Conservation (phyloP, 257 asterid species). For the Rhazya stricta region DNA sequence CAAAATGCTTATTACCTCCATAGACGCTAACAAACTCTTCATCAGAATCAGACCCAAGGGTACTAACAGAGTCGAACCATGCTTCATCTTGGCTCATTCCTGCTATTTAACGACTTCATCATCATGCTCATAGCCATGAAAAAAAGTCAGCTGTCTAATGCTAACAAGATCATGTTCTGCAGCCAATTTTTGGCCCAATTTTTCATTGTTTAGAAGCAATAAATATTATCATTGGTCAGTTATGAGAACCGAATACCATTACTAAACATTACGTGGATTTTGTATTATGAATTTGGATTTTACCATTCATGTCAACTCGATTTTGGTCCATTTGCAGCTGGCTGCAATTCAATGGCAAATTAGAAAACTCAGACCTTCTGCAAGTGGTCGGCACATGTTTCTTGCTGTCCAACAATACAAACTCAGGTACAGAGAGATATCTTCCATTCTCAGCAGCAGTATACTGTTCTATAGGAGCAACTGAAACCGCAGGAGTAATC, state of each 20-base stretch:
- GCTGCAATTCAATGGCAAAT: conserved; percentile 20
- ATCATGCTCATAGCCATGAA: not conserved
- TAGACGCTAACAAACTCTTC: conserved; percentile 62
- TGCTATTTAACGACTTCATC: conserved; percentile 15
- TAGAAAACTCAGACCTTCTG: conserved; percentile 30
- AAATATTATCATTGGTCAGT: not conserved
- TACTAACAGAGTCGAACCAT: conserved; percentile 74
- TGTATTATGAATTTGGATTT: conserved; percentile 1
- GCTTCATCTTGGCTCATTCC: conserved; percentile 60
- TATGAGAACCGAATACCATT: not conserved
- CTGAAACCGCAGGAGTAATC: conserved; percentile 45
- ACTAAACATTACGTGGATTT: not conserved
- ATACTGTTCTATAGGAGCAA: conserved; percentile 43
- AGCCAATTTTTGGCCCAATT: not conserved
- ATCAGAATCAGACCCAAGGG: conserved; percentile 73
- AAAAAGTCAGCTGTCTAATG: not conserved
- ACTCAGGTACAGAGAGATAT: conserved; percentile 29
- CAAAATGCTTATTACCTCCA: conserved; percentile 46
- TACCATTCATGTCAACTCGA: conserved; percentile 35
- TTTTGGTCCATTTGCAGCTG: conserved; percentile 24
- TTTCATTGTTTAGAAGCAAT: not conserved
- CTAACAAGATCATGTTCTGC: not conserved
- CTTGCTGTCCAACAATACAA: conserved; percentile 21
- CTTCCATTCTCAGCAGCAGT: conserved; percentile 20
- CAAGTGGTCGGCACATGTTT: conserved; percentile 16